A percentile compares a stretch with the other conserved stretches of the same genome.
These are phyloP conservation scores for Chalciporus chontae DNA, from an alignment of 768 basidiomycete genomes.

Conservation along the genomic window DNA sequence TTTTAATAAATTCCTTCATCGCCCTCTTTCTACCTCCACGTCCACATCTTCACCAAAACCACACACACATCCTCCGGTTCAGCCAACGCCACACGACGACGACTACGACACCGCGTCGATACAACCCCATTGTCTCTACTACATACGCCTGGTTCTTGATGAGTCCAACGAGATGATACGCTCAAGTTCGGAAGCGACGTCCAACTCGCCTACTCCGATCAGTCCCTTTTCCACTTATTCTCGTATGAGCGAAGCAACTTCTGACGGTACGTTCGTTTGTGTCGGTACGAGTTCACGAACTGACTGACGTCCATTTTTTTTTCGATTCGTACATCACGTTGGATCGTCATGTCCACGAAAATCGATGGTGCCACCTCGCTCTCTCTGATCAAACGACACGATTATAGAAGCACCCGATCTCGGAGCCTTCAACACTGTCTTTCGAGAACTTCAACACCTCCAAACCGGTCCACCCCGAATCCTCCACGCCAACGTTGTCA, in stretches of 20 bases:
- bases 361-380: too few species aligned
- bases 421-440: conserved; percentile 66
- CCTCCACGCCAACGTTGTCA: conserved; percentile 12
- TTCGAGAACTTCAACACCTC: conserved; percentile 60
- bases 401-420: conserved; percentile 73
- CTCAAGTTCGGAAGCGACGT: conserved; percentile 35
- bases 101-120: too few species aligned
- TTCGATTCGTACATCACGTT: neutral
- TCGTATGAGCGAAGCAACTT: conserved; percentile 46
- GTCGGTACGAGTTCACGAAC: neutral
- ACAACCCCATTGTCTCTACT: too few species aligned
- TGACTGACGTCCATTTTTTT: neutral
- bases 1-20: too few species aligned
- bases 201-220: conserved; percentile 32
- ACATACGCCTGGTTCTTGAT: too few species aligned
- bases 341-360: conserved; percentile 13
- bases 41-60: too few species aligned
- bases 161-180: conserved; percentile 25
- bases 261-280: conserved; percentile 36
- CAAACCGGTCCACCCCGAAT: conserved; percentile 41
- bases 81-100: too few species aligned
- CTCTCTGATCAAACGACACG: too few species aligned
- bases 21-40: too few species aligned
- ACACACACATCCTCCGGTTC: too few species aligned
- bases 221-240: conserved; percentile 40